Conservation (phyloP, 176 grass and related monocot species). For the Hyparrhenia diplandra region DNA sequence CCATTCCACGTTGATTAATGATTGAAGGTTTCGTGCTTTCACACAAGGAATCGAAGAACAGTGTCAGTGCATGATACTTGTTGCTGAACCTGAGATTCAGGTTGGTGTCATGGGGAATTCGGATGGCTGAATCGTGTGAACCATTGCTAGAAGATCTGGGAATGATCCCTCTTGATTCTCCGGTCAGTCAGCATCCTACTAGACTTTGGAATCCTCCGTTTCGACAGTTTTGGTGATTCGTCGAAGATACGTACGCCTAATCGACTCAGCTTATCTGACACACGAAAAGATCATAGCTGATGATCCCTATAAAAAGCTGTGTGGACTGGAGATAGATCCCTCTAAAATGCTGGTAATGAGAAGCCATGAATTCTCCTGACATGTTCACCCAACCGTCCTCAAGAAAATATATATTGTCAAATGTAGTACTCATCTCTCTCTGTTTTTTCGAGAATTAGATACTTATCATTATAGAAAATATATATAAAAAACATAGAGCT, state of each 20-base stretch:
- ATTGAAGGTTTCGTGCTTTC: neutral
- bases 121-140: neutral
- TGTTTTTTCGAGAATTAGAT: neutral
- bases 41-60: neutral
- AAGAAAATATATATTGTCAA: neutral
- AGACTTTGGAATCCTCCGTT: neutral
- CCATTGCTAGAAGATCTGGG: neutral
- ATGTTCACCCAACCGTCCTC: neutral
- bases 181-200: neutral
- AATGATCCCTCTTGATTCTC: neutral
- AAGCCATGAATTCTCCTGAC: neutral
- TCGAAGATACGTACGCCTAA: conserved; percentile 4
- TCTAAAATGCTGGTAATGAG: no score
- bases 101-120: neutral
- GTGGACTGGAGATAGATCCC: neutral
- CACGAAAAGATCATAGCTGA: no score
- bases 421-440: neutral
- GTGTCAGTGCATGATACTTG: neutral
- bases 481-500: neutral
- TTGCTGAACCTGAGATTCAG: neutral
- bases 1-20: no score
- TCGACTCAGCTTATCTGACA: no score
- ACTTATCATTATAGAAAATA: neutral
- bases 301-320: neutral
- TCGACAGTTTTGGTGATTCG: neutral